phyloP scores from a whole-genome alignment of 805 yeast genomes.

The Saccharomycopsis fibuligera region DNA sequence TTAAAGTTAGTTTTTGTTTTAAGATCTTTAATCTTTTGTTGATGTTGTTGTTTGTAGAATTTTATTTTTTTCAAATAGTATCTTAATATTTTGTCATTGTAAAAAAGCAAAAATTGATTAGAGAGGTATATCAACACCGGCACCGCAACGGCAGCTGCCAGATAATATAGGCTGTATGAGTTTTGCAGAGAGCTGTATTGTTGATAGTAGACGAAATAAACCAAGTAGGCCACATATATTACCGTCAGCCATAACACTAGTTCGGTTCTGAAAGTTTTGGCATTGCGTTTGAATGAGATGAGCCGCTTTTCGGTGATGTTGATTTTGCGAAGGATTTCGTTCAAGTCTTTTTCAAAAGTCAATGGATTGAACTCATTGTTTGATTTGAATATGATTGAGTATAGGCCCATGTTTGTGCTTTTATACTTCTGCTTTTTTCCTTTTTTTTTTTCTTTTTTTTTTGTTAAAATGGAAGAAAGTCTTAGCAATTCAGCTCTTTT shows the following conservation, averaged over 20 bases:
- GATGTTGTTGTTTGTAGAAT: slow-evolving; percentile 9
- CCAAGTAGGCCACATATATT: slow-evolving; percentile 2
- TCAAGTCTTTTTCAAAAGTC: slow-evolving; percentile 19
- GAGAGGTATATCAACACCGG: slow-evolving; percentile 4
- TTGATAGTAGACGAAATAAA: background rate
- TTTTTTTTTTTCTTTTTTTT: too few relatives aligned
- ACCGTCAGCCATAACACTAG: background rate
- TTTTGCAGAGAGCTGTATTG: background rate
- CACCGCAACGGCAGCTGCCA: background rate
- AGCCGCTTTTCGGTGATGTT: slow-evolving; percentile 1
- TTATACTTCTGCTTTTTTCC: too few relatives aligned
- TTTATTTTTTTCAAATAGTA: slow-evolving; percentile 11
- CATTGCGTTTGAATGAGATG: background rate
- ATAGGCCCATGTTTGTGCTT: slow-evolving; percentile 7
- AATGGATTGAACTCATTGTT: slow-evolving; percentile 14
- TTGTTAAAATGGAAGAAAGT: too few relatives aligned
- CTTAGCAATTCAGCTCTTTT: too few relatives aligned
- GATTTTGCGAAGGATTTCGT: slow-evolving; percentile 19
- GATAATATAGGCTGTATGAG: background rate
- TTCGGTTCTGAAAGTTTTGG: background rate
- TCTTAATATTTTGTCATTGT: slow-evolving; percentile 1
- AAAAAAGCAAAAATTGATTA: slow-evolving; percentile 1
- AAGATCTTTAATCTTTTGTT: slow-evolving; percentile 13
- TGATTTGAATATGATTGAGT: slow-evolving; percentile 6
- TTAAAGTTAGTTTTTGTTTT: slow-evolving; percentile 17